phyloP scores from a whole-genome alignment of 495 filamentous ascomycete genomes.

The Cladorrhinum samala region DNA sequence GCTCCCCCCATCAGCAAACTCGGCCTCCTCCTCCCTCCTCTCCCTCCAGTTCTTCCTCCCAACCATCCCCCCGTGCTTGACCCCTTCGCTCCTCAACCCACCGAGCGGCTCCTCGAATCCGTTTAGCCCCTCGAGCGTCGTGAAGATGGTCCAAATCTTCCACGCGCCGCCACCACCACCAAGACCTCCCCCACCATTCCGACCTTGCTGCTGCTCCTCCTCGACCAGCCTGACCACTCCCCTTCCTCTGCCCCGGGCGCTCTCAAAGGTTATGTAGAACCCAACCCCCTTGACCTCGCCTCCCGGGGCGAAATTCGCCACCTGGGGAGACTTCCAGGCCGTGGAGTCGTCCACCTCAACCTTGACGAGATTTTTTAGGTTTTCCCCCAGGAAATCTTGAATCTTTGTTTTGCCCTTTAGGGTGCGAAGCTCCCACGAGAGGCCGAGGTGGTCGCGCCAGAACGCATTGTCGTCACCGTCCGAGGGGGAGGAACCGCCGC shows the following conservation, averaged over 20 bases:
- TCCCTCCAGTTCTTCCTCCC: slow-evolving; percentile 61
- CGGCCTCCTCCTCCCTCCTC: slow-evolving; percentile 48
- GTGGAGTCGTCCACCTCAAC: slow-evolving; percentile 46
- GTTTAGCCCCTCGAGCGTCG: slow-evolving; percentile 48
- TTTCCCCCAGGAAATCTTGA: slow-evolving; percentile 34
- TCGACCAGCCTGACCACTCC: slow-evolving; percentile 53
- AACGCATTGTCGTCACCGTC: slow-evolving; percentile 39
- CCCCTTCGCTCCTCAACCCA: slow-evolving; percentile 43
- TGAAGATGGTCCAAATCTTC: slow-evolving; percentile 64
- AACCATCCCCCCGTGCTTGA: slow-evolving; percentile 39
- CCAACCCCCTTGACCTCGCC: slow-evolving; percentile 45
- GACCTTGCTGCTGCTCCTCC: no score
- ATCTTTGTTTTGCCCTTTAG: slow-evolving; percentile 51
- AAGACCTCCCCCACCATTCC: no score
- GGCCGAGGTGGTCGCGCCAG: slow-evolving; percentile 57
- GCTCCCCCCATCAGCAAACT: slow-evolving; percentile 46
- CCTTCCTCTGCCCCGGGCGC: slow-evolving; percentile 47
- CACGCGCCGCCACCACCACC: slow-evolving; percentile 46
- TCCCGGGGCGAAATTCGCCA: slow-evolving; percentile 37
- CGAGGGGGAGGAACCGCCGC: slow-evolving; percentile 16
- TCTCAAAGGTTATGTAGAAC: slow-evolving; percentile 48
- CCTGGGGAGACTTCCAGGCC: slow-evolving; percentile 40
- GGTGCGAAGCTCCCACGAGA: slow-evolving; percentile 57
- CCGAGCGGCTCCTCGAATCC: slow-evolving; percentile 48
- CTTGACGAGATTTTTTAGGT: slow-evolving; percentile 24